Conservation (phyloP, 2,329 filamentous ascomycete genomes). For the Xylariaceae sp. region DNA sequence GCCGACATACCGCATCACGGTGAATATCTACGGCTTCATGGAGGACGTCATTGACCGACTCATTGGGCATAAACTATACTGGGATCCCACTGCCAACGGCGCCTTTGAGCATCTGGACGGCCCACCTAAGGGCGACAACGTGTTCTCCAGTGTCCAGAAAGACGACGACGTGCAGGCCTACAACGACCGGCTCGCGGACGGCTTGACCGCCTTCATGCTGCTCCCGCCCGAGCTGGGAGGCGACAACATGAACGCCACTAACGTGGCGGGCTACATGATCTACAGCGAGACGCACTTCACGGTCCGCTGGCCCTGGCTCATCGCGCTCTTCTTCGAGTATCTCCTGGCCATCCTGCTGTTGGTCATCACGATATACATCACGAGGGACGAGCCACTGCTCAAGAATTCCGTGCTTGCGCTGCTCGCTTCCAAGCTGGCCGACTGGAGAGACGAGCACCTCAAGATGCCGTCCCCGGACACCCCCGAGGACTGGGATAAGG, state of each 20-base stretch:
- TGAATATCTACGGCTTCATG: background rate
- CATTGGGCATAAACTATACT: background rate
- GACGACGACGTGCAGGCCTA: background rate
- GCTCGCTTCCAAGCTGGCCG: background rate
- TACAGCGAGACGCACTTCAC: background rate
- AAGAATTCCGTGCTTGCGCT: background rate
- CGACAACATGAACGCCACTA: constrained; percentile 1
- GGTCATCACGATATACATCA: background rate
- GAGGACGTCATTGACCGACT: background rate
- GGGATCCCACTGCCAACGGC: background rate
- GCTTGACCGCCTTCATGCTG: background rate
- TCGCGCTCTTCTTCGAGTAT: background rate
- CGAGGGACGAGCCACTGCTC: background rate
- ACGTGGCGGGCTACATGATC: background rate
- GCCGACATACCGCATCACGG: background rate
- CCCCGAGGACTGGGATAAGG: background rate
- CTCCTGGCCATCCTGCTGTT: background rate
- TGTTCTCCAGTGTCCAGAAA: background rate
- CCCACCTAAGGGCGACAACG: background rate
- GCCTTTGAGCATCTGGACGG: background rate
- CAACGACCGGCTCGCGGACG: background rate
- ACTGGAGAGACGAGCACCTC: background rate
- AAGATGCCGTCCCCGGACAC: background rate
- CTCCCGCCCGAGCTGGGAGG: background rate
- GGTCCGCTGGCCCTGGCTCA: background rate